phyloP scores from a whole-genome alignment of 352 stramenopile species.

The Globisporangium polare region DNA sequence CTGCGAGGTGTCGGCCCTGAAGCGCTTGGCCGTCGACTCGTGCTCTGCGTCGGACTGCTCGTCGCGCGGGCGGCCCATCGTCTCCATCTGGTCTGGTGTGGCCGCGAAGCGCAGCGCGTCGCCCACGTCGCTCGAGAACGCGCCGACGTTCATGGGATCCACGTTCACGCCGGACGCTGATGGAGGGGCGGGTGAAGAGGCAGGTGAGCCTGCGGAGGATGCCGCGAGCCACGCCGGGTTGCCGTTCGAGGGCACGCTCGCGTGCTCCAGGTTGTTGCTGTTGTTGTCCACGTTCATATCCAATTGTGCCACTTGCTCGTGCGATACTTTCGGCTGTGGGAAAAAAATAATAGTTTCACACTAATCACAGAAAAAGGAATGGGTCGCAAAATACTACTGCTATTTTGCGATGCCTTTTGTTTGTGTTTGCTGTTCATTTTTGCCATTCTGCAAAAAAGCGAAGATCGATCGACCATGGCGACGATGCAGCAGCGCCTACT shows the following conservation, averaged over 20 bases:
- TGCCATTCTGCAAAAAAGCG: neutral
- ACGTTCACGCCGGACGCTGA: neutral
- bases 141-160: neutral
- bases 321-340: too few species aligned
- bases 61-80: neutral
- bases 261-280: constrained; percentile 15
- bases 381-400: too few species aligned
- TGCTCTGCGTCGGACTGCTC: neutral
- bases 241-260: constrained; percentile 6
- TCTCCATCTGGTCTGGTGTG: neutral
- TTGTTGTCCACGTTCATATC: constrained; percentile 20
- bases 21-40: constrained; percentile 7
- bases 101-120: constrained; percentile 1
- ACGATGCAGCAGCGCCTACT: neutral
- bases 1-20: neutral
- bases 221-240: neutral
- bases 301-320: too few species aligned
- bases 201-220: neutral
- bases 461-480: neutral
- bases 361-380: too few species aligned
- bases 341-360: too few species aligned
- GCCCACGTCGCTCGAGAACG: constrained; percentile 4
- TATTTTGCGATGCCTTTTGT: too few species aligned
- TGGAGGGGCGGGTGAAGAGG: neutral
- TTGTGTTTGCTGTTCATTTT: neutral